Base-by-base conservation (phyloP, 2,329 filamentous ascomycete genomes). In the Penicillium expansum region DNA sequence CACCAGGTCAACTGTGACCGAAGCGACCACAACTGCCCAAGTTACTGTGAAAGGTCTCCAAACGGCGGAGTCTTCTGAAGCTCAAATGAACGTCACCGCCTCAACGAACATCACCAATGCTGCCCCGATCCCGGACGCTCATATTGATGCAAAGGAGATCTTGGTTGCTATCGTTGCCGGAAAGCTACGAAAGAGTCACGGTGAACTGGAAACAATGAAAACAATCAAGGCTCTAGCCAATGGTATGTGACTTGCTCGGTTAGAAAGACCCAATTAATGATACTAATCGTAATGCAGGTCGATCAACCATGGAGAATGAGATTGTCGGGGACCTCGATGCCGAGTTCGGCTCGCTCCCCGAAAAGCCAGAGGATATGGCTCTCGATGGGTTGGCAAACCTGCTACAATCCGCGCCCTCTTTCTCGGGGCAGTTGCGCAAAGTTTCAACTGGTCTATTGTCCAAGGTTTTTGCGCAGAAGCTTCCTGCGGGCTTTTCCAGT, bases 291-390 rank as follows among this genome's bases (percentile, higher is more conserved):
- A n/a, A 37, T 37, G 7, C 48, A 71, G 73, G 75, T 5, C 71
- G 73, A 51, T 80, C 77, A 1, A 78, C 77, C 1, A 64, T 80
- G 2, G 73, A 79, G 54, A 80, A 79, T 53, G 77, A 80, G 56
- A 69, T 79, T 51, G 69, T 75, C 11, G 77, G 77, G 2, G 76
- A 79, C 58, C 68, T 79, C 22, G 60, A 67, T 10, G 66, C 65
- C 20, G 77, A 79, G 57, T 77, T 79, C 56, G 76, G 74, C 9
- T 64, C 59, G 6, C 58, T 76, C 1, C 76, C 77, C 5, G 75
- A 79, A 38, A 68, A 72, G 9, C 63, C 70, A 5, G 77, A 79
- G 47, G 75, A 77, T 32, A 62, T 76, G 54, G 57, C 73, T 22
- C 55, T 79, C 8, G 55, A 59, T 2, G 67, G 69, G 22, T 62